Evolutionary conservation across 2,329 filamentous ascomycete species (phyloP), one percentile per base, ranked within the genome.

Genomic region (Fusarium foetens): DNA sequence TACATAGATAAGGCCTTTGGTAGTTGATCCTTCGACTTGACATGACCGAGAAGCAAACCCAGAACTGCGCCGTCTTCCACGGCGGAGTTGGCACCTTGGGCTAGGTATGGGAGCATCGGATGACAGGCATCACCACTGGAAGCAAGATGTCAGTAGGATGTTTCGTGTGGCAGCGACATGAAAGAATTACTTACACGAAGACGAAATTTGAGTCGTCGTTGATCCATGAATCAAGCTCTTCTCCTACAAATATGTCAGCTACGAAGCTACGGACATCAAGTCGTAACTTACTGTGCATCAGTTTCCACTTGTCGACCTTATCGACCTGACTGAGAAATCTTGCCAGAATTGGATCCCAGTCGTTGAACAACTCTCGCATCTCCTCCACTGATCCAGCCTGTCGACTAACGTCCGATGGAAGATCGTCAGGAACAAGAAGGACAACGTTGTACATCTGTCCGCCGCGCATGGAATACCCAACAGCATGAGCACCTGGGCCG

Each of bases 51-150:
- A 3, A 92, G 75, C 2, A 85, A 82, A 1, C 91, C 91, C 0
- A 93, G 80, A 0, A 91, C 89, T 0, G 90, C 90, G 0, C 90
- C 91, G 58, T 93, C 91, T 76, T 93, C 91, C 2, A 93, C 83
- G 1, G 88, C 87, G 1, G 87, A 90, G 75, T 92, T 92, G 19
- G 91, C 91, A 0, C 91, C 91, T 78, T 90, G 91, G 0, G 88
- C 91, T 33, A 90, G 83, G 70, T 89, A 88, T 6, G 89, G 89
- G 5, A 91, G 80, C 89, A 91, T 91, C 0, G 89, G 87, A 75
- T 91, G 90, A 66, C 89, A 91, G 2, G 88, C 83, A 71, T 92
- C 90, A 9, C 90, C 90, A 3, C 82, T 83, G n/a, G 21, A 31
- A 4, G 19, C 10, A 10, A 21, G 12, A 1, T 42, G 19, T 35